These are phyloP conservation scores for Macrolepiota fuliginosa DNA, from an alignment of 768 basidiomycete genomes.

Conservation along the genomic window DNA sequence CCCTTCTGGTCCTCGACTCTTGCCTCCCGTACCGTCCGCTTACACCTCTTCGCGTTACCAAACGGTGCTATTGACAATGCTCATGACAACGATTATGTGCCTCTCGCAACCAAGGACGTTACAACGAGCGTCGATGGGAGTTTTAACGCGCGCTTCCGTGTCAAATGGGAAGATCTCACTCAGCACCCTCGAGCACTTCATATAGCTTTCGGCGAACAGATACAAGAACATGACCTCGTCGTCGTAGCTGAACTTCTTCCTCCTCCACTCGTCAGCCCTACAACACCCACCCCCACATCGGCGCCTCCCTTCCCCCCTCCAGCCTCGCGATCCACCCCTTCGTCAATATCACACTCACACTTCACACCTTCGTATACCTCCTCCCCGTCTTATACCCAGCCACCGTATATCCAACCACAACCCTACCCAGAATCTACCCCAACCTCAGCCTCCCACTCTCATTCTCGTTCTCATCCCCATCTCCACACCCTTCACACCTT, in stretches of 20 bases:
- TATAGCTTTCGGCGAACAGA: slow-evolving; percentile 53
- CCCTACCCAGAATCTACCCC: too few species aligned
- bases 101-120: slow-evolving; percentile 51
- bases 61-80: slow-evolving; percentile 12
- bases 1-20: slow-evolving; percentile 82
- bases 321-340: background rate
- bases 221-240: slow-evolving; percentile 52
- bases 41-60: slow-evolving; percentile 56
- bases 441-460: background rate
- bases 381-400: too few species aligned
- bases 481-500: slow-evolving; percentile 1
- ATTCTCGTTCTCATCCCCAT: slow-evolving; percentile 9
- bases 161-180: slow-evolving; percentile 71
- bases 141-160: slow-evolving; percentile 60
- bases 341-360: too few species aligned
- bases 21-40: slow-evolving; percentile 54
- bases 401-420: background rate
- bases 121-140: slow-evolving; percentile 67
- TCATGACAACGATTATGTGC: slow-evolving; percentile 27
- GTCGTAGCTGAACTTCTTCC: slow-evolving; percentile 52
- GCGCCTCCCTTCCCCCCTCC: background rate
- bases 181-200: slow-evolving; percentile 55
- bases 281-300: background rate
- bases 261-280: slow-evolving; percentile 18
- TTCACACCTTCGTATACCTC: too few species aligned